phyloP scores from a whole-genome alignment of 2,329 filamentous ascomycete genomes.

The Plectosphaerella plurivora region DNA sequence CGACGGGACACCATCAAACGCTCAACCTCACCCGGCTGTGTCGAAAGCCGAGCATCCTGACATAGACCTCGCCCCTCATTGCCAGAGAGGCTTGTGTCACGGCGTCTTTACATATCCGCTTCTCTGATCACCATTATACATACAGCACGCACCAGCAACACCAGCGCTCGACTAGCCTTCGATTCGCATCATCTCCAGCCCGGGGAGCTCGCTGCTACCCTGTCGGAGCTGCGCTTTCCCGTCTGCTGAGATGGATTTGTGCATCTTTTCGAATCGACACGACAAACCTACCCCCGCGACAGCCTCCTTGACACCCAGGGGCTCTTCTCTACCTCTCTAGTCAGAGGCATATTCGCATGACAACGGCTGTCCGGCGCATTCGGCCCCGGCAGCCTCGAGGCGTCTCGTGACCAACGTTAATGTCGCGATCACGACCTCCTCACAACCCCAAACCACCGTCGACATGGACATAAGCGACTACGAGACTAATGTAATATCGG shows the following conservation, averaged over 20 bases:
- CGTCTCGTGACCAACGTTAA: slow-evolving; percentile 10
- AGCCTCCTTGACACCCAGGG: too few species aligned
- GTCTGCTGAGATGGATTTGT: slow-evolving; percentile 34
- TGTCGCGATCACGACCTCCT: slow-evolving; percentile 8
- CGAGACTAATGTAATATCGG: slow-evolving; percentile 56
- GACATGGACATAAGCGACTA: slow-evolving; percentile 62
- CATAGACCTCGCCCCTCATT: too few species aligned
- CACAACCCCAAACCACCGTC: slow-evolving; percentile 24
- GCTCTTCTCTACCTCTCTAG: too few species aligned
- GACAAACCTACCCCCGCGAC: neutral
- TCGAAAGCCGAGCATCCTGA: too few species aligned
- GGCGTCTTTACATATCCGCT: too few species aligned
- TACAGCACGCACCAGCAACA: too few species aligned
- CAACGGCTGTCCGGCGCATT: slow-evolving; percentile 2
- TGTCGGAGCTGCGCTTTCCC: slow-evolving; percentile 4
- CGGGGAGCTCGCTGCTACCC: neutral
- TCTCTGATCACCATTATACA: too few species aligned
- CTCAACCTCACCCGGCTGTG: too few species aligned
- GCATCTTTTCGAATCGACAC: slow-evolving; percentile 6
- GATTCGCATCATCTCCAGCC: neutral
- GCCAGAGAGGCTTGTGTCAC: too few species aligned
- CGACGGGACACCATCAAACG: too few species aligned
- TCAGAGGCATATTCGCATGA: slow-evolving; percentile 4
- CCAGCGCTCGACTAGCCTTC: too few species aligned
- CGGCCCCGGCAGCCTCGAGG: slow-evolving; percentile 9